Evolutionary conservation across 2,329 filamentous ascomycete genomes (phyloP).

Genomic region (Paraphaeosphaeria sporulosa): DNA sequence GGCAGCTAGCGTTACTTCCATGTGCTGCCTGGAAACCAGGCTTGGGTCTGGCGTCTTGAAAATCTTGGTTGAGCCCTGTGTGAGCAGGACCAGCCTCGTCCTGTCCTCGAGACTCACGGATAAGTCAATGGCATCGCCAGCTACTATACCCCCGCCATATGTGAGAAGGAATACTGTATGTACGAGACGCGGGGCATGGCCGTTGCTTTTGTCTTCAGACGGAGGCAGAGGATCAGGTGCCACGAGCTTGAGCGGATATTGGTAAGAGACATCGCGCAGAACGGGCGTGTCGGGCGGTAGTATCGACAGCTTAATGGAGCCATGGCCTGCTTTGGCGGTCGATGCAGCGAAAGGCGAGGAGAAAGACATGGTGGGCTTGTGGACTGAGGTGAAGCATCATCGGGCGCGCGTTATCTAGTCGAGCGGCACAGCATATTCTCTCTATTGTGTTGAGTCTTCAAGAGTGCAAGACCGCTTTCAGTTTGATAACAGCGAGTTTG

Average conservation of each 20-base stretch:
- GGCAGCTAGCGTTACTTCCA: constrained; percentile 57
- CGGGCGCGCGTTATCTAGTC: neutral
- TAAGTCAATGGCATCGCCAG: constrained; percentile 82
- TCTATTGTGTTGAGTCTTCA: neutral
- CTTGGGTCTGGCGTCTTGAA: constrained; percentile 75
- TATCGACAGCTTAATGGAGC: constrained; percentile 75
- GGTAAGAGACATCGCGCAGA: constrained; percentile 79
- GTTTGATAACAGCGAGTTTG: neutral
- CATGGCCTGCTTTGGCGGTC: constrained; percentile 77
- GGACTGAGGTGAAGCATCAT: neutral
- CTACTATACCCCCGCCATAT: constrained; percentile 92
- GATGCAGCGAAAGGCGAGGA: constrained; percentile 79
- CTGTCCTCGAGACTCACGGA: constrained; percentile 68
- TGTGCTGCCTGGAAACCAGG: constrained; percentile 56
- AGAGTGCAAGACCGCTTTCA: neutral
- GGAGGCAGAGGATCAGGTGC: constrained; percentile 73
- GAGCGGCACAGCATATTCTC: too few species aligned
- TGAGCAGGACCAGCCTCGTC: constrained; percentile 69
- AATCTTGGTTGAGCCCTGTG: constrained; percentile 89
- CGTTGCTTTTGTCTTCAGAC: constrained; percentile 48
- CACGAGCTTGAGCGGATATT: constrained; percentile 94
- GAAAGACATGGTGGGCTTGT: constrained; percentile 35
- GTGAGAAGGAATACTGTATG: constrained; percentile 86
- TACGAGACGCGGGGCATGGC: constrained; percentile 60
- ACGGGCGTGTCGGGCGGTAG: constrained; percentile 76